Conservation (phyloP, 148 eudicot species). For the Spergularia bocconei region DNA sequence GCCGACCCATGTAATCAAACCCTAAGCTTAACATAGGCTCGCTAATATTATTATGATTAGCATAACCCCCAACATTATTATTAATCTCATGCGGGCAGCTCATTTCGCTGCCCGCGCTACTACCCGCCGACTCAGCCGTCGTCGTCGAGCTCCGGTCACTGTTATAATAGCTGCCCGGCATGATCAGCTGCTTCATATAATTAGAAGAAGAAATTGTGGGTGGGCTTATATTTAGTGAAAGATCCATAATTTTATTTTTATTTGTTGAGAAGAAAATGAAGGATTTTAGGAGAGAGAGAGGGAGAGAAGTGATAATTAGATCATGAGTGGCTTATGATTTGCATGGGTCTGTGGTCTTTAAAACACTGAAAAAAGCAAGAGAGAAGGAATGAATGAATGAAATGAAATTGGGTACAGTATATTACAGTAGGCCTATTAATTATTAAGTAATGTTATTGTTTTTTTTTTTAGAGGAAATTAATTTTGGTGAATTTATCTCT, state of each 20-base stretch:
- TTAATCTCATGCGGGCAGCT: background rate
- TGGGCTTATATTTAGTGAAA: constrained; percentile 74
- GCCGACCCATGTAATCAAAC: constrained; percentile 19
- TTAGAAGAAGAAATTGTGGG: constrained; percentile 33
- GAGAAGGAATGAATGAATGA: constrained; percentile 15
- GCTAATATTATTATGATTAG: background rate
- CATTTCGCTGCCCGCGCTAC: constrained; percentile 24
- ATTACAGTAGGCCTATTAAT: too few species aligned
- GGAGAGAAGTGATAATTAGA: constrained; percentile 38
- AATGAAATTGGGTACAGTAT: background rate
- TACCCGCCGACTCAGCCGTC: constrained; percentile 17
- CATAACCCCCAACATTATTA: background rate
- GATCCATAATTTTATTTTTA: constrained; percentile 40
- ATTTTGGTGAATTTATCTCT: background rate
- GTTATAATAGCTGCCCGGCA: background rate
- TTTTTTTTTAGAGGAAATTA: background rate
- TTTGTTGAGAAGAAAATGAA: background rate
- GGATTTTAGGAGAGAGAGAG: constrained; percentile 1
- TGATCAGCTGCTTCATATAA: background rate
- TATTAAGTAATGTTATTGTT: constrained; percentile 16
- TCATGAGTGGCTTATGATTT: constrained; percentile 89
- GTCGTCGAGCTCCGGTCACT: constrained; percentile 22
- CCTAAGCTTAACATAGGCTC: constrained; percentile 33
- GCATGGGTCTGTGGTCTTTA: constrained; percentile 38
- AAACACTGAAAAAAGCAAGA: constrained; percentile 20